Conservation (phyloP, 2,329 filamentous ascomycete species). For the Colletotrichum viniferum region DNA sequence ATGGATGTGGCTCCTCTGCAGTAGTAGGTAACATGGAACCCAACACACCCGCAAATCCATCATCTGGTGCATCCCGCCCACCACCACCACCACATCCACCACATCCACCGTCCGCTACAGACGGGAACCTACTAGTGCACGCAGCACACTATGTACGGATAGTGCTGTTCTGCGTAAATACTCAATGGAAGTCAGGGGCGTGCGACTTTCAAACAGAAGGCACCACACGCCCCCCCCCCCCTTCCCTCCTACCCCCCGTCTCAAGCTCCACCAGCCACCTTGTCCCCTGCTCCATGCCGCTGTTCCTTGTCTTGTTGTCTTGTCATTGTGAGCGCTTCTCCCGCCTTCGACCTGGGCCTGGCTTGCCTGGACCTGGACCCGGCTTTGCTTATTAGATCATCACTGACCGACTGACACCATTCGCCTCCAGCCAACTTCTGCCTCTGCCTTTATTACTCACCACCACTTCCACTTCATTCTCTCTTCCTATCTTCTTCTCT, state of each 20-base stretch:
- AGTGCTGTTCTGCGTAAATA: not conserved
- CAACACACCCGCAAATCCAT: not conserved
- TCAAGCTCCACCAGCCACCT: conserved; percentile 18
- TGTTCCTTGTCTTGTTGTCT: conserved; percentile 19
- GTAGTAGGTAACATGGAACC: not conserved
- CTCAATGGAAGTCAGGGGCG: not conserved
- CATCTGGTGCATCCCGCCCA: not conserved
- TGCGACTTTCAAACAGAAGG: not conserved
- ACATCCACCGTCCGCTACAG: not conserved
- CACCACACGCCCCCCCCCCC: not conserved
- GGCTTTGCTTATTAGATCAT: conserved; percentile 22
- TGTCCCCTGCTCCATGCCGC: conserved; percentile 16
- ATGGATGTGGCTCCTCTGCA: not conserved
- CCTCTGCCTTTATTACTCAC: conserved; percentile 14
- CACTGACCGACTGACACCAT: conserved; percentile 20
- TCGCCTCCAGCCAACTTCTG: conserved; percentile 16
- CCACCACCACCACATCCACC: not conserved
- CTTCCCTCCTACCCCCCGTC: not conserved
- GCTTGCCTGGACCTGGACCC: conserved; percentile 10
- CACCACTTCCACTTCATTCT: not conserved
- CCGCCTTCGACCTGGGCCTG: conserved; percentile 19
- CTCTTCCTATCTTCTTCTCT: not conserved
- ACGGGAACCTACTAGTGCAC: not conserved
- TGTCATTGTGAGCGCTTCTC: conserved; percentile 23
- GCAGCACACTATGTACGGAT: not conserved